phyloP scores from a whole-genome alignment of 768 basidiomycete genomes.

The Kwoniella newhampshirensis region DNA sequence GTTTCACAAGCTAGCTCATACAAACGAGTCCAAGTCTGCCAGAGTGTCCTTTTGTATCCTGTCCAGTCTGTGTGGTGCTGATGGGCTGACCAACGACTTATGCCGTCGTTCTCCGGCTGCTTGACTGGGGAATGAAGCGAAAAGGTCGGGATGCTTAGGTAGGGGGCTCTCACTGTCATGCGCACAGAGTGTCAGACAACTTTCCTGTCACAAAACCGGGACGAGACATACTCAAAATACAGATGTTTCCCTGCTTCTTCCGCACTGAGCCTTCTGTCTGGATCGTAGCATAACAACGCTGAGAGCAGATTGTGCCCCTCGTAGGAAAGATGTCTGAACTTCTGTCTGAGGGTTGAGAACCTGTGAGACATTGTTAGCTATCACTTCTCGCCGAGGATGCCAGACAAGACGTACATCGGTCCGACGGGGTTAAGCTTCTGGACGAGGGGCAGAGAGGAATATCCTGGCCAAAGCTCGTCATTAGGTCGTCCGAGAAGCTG shows the following conservation, averaged over 20 bases:
- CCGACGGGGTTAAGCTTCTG: conserved; percentile 64
- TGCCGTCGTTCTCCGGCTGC: conserved; percentile 87
- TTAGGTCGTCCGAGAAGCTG: conserved; percentile 93
- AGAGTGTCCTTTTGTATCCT: conserved; percentile 25
- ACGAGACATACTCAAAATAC: conserved; percentile 81
- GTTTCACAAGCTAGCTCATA: conserved; percentile 3
- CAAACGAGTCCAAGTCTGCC: conserved; percentile 39
- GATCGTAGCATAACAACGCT: conserved; percentile 83
- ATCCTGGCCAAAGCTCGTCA: conserved; percentile 80
- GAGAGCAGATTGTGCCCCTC: conserved; percentile 82
- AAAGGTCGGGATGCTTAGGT: conserved; percentile 94
- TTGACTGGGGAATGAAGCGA: conserved; percentile 90
- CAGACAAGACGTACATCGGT: conserved; percentile 44
- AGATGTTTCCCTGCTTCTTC: conserved; percentile 86
- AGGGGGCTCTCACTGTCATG: conserved; percentile 76
- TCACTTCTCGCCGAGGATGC: too few species aligned
- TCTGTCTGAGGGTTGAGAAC: conserved; percentile 65
- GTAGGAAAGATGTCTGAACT: conserved; percentile 78
- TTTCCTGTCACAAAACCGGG: neutral
- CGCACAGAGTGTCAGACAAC: neutral
- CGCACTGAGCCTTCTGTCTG: conserved; percentile 77
- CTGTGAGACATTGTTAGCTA: too few species aligned
- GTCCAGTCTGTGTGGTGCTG: conserved; percentile 36
- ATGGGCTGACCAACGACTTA: conserved; percentile 34
- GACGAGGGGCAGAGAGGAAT: conserved; percentile 71